Evolutionary conservation across 108 stramenopile genomes (phyloP), one percentile per base, ranked within the genome.

Genomic region (Cylindrotheca closterium): DNA sequence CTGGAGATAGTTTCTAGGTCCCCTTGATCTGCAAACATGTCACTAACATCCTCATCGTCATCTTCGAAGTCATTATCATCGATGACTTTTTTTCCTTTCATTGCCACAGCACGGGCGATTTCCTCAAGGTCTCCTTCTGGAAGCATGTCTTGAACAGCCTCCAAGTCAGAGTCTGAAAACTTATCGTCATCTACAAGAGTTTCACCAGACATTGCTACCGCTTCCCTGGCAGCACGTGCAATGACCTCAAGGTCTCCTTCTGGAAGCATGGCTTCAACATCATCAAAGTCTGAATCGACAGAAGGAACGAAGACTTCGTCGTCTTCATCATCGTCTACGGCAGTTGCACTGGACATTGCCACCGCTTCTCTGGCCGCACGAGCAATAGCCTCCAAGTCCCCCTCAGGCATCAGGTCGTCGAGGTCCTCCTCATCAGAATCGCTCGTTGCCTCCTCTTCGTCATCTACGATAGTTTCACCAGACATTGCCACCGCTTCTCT

Each of bases 331-430:
- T 63, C 48, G 4, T 42, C 58, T 2, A 21, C 4, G 31, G 55
- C 46, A 27, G 46, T 34, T 12, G 12, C 45, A 12, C 34, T 33
- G 30, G 33, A 30, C 2, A 29, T 33, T 4, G 52, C 66, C 4
- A 67, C 66, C 1, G 66, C 66, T 12, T 55, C 34, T n/a, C 66
- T 45, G 24, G 72, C 72, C 37, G 72, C 72, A 28, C 18, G 24
- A 28, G 58, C 72, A 34, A 73, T 47, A n/a, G 33, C 65, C 37
- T 59, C 65, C 34, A 73, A 25, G 34, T 30, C 19, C 17, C 3
- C 48, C 4, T 2, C 66, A 8, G 55, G 27, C 12, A 67, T 30
- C 18, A 55, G 30, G 21, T 48, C 46, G 27, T 47, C 61, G 0
- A 26, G 4, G 7, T 62, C 60, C 8, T 70, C 60, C 29, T 55